These are phyloP conservation scores for Nakazawaea anatomiae DNA, from an alignment of 805 yeast genomes.

Conservation along the genomic window DNA sequence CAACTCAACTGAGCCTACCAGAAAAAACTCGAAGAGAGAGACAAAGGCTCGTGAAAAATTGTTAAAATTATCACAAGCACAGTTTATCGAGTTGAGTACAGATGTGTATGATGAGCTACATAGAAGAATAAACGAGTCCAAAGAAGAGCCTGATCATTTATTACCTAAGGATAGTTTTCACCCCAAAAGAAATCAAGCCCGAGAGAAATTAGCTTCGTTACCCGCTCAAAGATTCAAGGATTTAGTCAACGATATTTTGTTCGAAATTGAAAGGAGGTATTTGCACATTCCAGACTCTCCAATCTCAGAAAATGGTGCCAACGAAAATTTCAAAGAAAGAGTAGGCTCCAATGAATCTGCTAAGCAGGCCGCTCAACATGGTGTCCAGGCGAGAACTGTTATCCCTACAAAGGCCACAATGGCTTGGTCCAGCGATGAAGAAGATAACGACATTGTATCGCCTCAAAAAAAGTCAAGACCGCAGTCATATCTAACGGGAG, in stretches of 20 bases:
- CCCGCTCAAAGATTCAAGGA: constrained; percentile 83
- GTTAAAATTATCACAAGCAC: constrained; percentile 71
- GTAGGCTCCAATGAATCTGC: not conserved
- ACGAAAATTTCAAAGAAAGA: not conserved
- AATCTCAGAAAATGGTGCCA: not conserved
- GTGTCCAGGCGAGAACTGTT: constrained; percentile 60
- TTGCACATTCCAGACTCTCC: constrained; percentile 32
- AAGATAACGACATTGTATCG: constrained; percentile 35
- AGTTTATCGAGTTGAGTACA: constrained; percentile 84
- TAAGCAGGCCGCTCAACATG: constrained; percentile 17
- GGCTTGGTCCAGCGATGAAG: constrained; percentile 87
- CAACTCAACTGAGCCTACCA: constrained; percentile 33
- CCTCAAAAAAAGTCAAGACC: constrained; percentile 10
- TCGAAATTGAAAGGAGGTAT: constrained; percentile 76
- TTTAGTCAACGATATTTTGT: constrained; percentile 81
- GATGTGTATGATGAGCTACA: constrained; percentile 92
- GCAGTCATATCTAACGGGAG: not conserved
- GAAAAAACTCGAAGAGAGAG: constrained; percentile 51
- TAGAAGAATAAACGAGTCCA: constrained; percentile 60
- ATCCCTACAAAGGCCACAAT: constrained; percentile 82
- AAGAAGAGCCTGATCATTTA: constrained; percentile 55
- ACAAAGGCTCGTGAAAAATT: constrained; percentile 82
- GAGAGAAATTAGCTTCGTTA: constrained; percentile 82
- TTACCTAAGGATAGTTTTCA: constrained; percentile 73
- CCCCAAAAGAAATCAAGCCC: constrained; percentile 91